phyloP scores from a whole-genome alignment of 176 grass and related monocot species.

The Triticum turgidum region DNA sequence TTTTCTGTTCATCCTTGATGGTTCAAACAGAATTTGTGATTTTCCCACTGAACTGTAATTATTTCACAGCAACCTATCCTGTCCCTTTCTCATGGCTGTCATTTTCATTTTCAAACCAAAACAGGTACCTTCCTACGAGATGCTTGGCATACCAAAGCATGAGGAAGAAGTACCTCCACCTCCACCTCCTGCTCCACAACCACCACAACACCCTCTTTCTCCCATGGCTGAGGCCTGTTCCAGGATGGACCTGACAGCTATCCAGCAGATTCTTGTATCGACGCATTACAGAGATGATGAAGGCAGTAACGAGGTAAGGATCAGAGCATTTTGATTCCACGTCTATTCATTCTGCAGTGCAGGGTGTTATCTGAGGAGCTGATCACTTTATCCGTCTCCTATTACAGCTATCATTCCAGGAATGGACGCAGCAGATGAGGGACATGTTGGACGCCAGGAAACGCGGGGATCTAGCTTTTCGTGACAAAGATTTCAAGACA shows the following conservation, averaged over 20 bases:
- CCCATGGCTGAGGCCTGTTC: slow-evolving; percentile 92
- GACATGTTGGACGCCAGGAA: slow-evolving; percentile 95
- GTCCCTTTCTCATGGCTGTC: slow-evolving; percentile 2
- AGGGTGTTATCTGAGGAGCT: background rate
- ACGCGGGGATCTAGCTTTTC: slow-evolving; percentile 82
- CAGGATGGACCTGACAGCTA: slow-evolving; percentile 90
- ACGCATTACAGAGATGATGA: slow-evolving; percentile 90
- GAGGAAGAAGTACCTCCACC: slow-evolving; percentile 48
- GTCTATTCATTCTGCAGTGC: background rate
- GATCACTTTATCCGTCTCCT: background rate
- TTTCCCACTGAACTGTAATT: background rate
- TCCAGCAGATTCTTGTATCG: slow-evolving; percentile 85
- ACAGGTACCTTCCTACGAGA: slow-evolving; percentile 80
- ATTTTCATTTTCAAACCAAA: slow-evolving; percentile 22
- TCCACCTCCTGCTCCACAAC: slow-evolving; percentile 42
- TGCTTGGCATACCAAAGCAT: slow-evolving; percentile 77
- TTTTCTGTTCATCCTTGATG: slow-evolving; percentile 13
- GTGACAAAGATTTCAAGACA: slow-evolving; percentile 97
- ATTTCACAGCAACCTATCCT: background rate
- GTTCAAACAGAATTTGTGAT: background rate
- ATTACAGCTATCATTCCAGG: slow-evolving; percentile 91
- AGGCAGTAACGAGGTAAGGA: slow-evolving; percentile 84
- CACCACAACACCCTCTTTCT: slow-evolving; percentile 68
- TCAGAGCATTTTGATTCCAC: background rate
- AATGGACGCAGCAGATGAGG: slow-evolving; percentile 99